These are phyloP conservation scores for Sorghum bicolor DNA, from an alignment of 176 grass and related monocot species.

Conservation along the genomic window DNA sequence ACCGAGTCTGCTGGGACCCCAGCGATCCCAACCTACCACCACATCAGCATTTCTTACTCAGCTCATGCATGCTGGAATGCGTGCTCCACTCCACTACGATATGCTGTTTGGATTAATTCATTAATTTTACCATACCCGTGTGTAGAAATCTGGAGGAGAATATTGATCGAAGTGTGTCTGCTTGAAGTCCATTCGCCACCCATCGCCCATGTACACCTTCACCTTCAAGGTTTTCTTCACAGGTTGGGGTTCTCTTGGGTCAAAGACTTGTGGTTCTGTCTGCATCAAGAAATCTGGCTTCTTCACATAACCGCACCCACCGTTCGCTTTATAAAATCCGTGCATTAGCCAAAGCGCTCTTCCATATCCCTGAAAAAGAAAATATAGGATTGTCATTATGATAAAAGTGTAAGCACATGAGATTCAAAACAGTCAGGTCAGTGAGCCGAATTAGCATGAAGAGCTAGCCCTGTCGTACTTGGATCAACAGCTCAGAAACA, in stretches of 20 bases:
- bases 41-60: neutral
- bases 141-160: constrained; percentile 93
- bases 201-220: constrained; percentile 95
- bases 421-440: neutral
- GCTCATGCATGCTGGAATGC: neutral
- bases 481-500: neutral
- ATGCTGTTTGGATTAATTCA: neutral
- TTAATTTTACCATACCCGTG: constrained; percentile 40
- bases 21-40: constrained; percentile 67
- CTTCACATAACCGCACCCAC: constrained; percentile 87
- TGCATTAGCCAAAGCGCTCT: constrained; percentile 97
- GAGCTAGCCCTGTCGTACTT: neutral
- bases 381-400: neutral
- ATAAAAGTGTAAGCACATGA: neutral
- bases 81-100: too few relatives aligned
- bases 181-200: constrained; percentile 86
- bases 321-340: constrained; percentile 91
- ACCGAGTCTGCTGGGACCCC: constrained; percentile 63
- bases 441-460: neutral
- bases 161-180: constrained; percentile 80
- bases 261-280: constrained; percentile 56
- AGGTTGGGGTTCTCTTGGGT: constrained; percentile 49
- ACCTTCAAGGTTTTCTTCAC: constrained; percentile 73
- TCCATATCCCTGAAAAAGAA: constrained; percentile 71
- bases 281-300: constrained; percentile 95